Percentiles rank a stretch among this genome's conserved stretches.
Evolutionary conservation across 495 filamentous ascomycete species (phyloP).

Genomic region (Stereocaulon alpinum): DNA sequence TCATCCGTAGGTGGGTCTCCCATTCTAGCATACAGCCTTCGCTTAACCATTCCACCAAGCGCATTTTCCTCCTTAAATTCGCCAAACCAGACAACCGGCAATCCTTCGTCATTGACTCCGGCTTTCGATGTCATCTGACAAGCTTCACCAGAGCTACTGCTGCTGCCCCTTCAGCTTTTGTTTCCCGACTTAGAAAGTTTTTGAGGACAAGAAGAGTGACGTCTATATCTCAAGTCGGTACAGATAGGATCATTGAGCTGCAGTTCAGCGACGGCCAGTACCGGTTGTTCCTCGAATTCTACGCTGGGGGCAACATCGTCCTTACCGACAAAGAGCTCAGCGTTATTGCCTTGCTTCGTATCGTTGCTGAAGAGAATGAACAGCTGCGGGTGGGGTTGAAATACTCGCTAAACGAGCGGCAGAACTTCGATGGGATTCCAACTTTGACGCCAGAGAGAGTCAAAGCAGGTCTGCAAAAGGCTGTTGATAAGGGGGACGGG

Average conservation of each 20-base stretch:
- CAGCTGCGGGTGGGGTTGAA: conserved; percentile 61
- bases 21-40: background rate
- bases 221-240: conserved; percentile 71
- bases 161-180: conserved; percentile 71
- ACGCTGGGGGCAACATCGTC: conserved; percentile 89
- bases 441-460: conserved; percentile 62
- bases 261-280: conserved; percentile 87
- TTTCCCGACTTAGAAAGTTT: conserved; percentile 70
- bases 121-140: conserved; percentile 92
- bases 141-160: conserved; percentile 78
- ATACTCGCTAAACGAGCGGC: conserved; percentile 72
- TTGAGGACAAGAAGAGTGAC: conserved; percentile 81
- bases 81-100: conserved; percentile 77
- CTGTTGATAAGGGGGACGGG: conserved; percentile 43
- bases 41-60: conserved; percentile 29
- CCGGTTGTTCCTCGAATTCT: conserved; percentile 86
- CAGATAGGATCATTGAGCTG: conserved; percentile 86
- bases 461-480: conserved; percentile 55
- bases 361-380: conserved; percentile 65
- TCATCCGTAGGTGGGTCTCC: conserved; percentile 48
- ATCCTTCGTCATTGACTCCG: conserved; percentile 85
- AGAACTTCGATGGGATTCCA: conserved; percentile 69
- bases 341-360: conserved; percentile 69
- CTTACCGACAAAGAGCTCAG: conserved; percentile 72
- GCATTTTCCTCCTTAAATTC: conserved; percentile 89